phyloP scores from a whole-genome alignment of 306 rosid species.

The Glycine soja region DNA sequence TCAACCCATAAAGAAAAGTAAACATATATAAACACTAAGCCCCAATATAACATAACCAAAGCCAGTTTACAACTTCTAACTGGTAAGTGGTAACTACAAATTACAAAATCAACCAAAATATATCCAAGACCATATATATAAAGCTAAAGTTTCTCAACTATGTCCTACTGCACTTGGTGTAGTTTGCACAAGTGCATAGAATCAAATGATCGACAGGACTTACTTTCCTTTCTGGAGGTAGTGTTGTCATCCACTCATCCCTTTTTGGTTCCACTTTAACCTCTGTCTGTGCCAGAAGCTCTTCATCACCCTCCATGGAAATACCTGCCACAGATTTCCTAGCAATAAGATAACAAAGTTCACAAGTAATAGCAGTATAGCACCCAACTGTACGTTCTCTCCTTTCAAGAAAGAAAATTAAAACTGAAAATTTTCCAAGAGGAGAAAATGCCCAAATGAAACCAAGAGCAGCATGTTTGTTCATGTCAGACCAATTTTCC shows the following conservation, averaged over 20 bases:
- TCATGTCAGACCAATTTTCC: slow-evolving; percentile 22
- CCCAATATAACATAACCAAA: neutral
- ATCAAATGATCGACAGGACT: slow-evolving; percentile 19
- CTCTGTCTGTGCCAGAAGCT: slow-evolving; percentile 77
- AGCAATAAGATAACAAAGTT: slow-evolving; percentile 44
- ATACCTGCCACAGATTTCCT: slow-evolving; percentile 64
- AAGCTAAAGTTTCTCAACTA: neutral
- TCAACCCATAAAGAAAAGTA: too few relatives aligned
- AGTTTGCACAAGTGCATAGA: too few relatives aligned
- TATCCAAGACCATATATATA: slow-evolving; percentile 14
- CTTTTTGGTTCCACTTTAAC: slow-evolving; percentile 77
- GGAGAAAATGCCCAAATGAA: neutral
- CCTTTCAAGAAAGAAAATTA: slow-evolving; percentile 22
- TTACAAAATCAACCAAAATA: slow-evolving; percentile 12
- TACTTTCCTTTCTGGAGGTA: slow-evolving; percentile 92
- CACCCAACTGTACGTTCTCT: slow-evolving; percentile 12
- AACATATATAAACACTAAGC: neutral
- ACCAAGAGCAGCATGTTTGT: neutral
- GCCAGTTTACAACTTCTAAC: neutral
- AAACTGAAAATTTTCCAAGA: neutral
- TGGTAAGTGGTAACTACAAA: neutral
- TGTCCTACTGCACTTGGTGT: too few relatives aligned
- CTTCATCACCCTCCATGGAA: slow-evolving; percentile 99
- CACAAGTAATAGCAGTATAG: slow-evolving; percentile 20
- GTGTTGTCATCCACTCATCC: slow-evolving; percentile 96